Evolutionary conservation across 176 grass and related monocot species (phyloP).

Genomic region (Avena sativa): DNA sequence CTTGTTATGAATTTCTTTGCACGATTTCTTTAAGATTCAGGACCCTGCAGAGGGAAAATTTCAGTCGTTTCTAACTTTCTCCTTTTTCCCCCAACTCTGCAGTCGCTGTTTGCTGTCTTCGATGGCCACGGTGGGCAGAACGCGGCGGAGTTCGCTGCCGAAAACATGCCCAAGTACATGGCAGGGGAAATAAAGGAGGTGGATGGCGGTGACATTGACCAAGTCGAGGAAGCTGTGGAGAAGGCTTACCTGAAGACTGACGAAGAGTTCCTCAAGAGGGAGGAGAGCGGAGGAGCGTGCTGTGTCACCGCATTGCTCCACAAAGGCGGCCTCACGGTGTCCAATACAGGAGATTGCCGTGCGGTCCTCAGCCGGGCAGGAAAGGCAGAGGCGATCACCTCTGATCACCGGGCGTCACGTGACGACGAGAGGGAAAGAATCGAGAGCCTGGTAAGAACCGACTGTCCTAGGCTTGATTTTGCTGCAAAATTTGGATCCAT

Average conservation of each 20-base stretch:
- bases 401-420: constrained; percentile 70
- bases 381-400: constrained; percentile 84
- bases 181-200: constrained; percentile 54
- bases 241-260: constrained; percentile 77
- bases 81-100: constrained; percentile 9
- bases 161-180: constrained; percentile 78
- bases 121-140: constrained; percentile 89
- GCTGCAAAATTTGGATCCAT: neutral
- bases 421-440: constrained; percentile 88
- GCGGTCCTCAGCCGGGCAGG: constrained; percentile 82
- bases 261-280: constrained; percentile 73
- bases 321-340: constrained; percentile 71
- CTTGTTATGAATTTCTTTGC: neutral
- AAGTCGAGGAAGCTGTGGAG: constrained; percentile 65
- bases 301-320: constrained; percentile 84
- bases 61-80: neutral
- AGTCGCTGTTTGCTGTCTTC: constrained; percentile 96
- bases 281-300: constrained; percentile 77
- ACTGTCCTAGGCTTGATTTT: neutral
- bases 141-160: constrained; percentile 85
- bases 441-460: constrained; percentile 67
- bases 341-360: constrained; percentile 87
- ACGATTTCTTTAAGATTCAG: neutral
- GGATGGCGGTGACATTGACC: neutral
- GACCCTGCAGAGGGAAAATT: neutral